A percentile compares a stretch with the other conserved stretches of the same genome.
phyloP scores from a whole-genome alignment of 2,329 filamentous ascomycete species.

The Hortaea sp. region DNA sequence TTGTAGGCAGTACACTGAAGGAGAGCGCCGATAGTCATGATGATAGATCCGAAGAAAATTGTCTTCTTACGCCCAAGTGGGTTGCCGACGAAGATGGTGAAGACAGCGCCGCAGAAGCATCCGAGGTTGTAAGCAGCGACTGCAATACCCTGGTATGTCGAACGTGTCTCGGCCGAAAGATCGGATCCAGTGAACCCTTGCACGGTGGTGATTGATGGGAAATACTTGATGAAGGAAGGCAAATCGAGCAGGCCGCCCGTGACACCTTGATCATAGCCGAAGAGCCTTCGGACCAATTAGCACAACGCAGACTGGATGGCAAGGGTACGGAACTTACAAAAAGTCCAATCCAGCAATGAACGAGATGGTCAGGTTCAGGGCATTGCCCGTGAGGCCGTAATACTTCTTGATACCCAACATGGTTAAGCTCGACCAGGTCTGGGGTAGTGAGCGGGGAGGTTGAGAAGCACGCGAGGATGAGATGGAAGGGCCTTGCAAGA shows the following conservation, averaged over 20 bases:
- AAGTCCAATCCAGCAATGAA: constrained; percentile 28
- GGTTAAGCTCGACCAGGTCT: not conserved
- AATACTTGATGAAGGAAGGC: constrained; percentile 30
- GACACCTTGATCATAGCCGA: constrained; percentile 26
- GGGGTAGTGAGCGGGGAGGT: not conserved
- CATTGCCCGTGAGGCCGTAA: constrained; percentile 31
- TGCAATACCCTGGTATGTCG: constrained; percentile 22
- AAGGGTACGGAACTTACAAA: constrained; percentile 1
- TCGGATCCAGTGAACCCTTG: constrained; percentile 3
- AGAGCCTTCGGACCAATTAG: constrained; percentile 3
- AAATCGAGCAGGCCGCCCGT: constrained; percentile 36
- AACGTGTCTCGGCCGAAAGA: constrained; percentile 3
- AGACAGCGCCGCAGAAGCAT: constrained; percentile 41
- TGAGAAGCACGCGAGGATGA: not conserved
- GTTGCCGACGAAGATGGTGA: constrained; percentile 42
- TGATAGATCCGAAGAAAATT: constrained; percentile 39
- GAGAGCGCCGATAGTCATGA: constrained; percentile 41
- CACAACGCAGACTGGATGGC: not conserved
- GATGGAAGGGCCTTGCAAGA: no score
- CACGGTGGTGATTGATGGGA: constrained; percentile 30
- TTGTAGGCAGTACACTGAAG: constrained; percentile 39
- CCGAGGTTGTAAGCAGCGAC: constrained; percentile 16
- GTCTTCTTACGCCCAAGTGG: constrained; percentile 41
- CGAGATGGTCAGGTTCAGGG: constrained; percentile 33
- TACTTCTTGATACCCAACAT: constrained; percentile 15